phyloP scores from a whole-genome alignment of 176 grass and related monocot genomes.

The Aegilops speltoides region DNA sequence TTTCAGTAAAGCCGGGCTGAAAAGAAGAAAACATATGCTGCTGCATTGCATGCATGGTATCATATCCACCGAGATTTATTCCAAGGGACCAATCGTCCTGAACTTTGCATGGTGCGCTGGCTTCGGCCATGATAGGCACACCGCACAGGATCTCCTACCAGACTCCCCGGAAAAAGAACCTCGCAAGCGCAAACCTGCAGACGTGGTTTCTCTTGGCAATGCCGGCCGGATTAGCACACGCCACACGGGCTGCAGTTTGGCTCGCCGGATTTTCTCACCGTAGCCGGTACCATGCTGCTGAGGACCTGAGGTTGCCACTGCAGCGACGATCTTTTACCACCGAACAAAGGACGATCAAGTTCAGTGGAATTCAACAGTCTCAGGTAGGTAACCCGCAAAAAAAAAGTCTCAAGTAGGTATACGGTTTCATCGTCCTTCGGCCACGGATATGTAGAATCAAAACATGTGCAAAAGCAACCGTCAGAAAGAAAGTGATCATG shows the following conservation, averaged over 20 bases:
- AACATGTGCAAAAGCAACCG: conserved; percentile 24
- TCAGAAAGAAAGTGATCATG: neutral
- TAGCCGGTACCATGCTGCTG: neutral
- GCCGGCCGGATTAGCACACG: neutral
- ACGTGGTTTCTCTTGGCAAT: conserved; percentile 3
- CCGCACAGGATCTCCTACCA: neutral
- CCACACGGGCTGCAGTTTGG: neutral
- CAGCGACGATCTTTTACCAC: neutral
- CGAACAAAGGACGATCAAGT: neutral
- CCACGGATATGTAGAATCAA: neutral
- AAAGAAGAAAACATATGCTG: neutral
- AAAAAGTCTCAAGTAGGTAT: too few species aligned
- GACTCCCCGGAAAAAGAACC: neutral
- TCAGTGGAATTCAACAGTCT: neutral
- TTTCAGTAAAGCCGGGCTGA: neutral
- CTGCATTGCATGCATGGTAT: neutral
- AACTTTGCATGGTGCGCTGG: neutral
- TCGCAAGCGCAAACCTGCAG: neutral
- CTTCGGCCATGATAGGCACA: conserved; percentile 4
- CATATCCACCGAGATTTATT: conserved; percentile 31
- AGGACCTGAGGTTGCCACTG: neutral
- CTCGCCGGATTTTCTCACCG: neutral
- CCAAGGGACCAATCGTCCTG: neutral
- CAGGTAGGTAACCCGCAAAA: neutral
- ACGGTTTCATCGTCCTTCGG: neutral